Evolutionary conservation across 768 basidiomycete species (phyloP), one percentile per base, ranked within the genome.

Genomic region (Rhizopogon vesiculosus): DNA sequence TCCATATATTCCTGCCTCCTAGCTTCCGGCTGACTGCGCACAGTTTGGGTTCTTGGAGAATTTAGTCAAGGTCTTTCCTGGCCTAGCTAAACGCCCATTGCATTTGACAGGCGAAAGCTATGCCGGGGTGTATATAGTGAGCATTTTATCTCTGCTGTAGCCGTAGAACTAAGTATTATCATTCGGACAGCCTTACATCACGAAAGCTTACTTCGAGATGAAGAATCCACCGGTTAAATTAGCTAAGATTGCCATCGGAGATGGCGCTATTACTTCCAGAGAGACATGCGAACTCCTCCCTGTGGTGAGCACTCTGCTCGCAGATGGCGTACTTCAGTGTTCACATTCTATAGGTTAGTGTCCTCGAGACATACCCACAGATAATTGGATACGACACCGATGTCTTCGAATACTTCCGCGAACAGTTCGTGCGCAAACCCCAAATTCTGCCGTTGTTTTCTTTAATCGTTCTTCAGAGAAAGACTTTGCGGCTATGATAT

Each of bases 311-410:
- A 40, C 40, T 28, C 33, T 31, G 15, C 8, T 51, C 44, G 15
- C 5, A 43, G 44, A 58, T 19, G 12, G n/a, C 19, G 33, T 15
- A 22, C 31, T 35, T 19, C 49, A 31, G 22, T 53, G 39, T 6
- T 56, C 45, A 53, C 51, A 44, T 35, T 51, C 25, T 59, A 6
- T 57, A 86, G 85, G 65, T 83, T 41, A 76, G 67, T 54, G 74
- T 86, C 31, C 66, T 89, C n/a, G 80, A 87, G 69, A 89, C 89
- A 4, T 87, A 85, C 63, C 89, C 89, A 1, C 88, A 89, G 64
- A 70, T 90, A 29, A 87, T 91, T 49, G 84, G 81, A 35, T 90
- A 90, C 61, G 83, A 90, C 59, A 73, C 75, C 45, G 78, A 79
- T 5, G 84, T 87, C 6, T 84, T 80, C 63, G 75, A 82, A 54